Evolutionary conservation across 2,329 filamentous ascomycete genomes (phyloP), one percentile per base, ranked within the genome.

Genomic region (Gaeumannomyces tritici): DNA sequence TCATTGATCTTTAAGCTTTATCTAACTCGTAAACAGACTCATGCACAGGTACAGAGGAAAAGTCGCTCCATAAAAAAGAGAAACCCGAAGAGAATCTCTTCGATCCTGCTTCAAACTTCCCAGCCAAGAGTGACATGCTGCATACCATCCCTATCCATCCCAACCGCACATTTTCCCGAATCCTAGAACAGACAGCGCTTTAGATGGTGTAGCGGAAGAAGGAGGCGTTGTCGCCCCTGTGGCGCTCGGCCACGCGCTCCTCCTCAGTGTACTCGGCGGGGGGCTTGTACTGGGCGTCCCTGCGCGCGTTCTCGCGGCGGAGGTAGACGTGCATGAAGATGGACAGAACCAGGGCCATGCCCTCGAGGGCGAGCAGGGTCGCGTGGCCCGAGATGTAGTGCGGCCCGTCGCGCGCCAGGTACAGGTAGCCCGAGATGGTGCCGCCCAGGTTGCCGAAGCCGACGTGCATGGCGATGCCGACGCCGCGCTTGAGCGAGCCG

Each of bases 291-390:
- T 76, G 68, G 64, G 66, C 66, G 67, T 86, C 81, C 18, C 85
- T 76, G 59, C 82, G 76, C 5, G 74, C 72, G 65, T 87, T 87
- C 75, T 87, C 84, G 55, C 75, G 71, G 55, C 80, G 76, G 29
- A 83, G 79, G 72, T 85, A 86, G 31, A 78, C 70, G 26, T 81
- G 83, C 83, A 87, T 87, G 67, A 80, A 74, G 57, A 78, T 70
- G 56, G 77, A 80, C 15, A 86, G 74, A 59, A 76, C 63, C 63
- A 79, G 75, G 24, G 79, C 78, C 77, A 85, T 80, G 66, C 72
- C 29, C 61, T 69, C 67, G 62, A 68, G 70, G 9, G 60, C 77
- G 29, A 82, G 75, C 51, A 82, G 71, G 26, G 77, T 76, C 28
- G 72, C 71, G 65, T 82, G 78, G 1, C 80, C 80, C 12, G 69